Base-by-base conservation (phyloP, 2,329 filamentous ascomycete species). In the Cladosporium cucumerinum region DNA sequence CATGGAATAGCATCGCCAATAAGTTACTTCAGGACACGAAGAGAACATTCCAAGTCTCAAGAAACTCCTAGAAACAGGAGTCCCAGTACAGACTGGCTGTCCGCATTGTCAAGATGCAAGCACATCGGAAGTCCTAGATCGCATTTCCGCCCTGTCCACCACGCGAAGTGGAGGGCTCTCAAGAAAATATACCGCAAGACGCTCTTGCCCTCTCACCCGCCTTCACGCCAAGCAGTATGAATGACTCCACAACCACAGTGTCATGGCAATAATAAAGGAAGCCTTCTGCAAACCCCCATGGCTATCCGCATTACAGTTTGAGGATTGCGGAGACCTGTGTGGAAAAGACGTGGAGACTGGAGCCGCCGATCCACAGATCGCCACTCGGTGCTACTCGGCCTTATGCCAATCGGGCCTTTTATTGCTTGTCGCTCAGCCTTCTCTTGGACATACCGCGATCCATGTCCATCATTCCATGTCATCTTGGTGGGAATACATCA, bases 331-430 rank as follows among this genome's bases (percentile, higher is more conserved):
- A 62, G 60, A 21, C 32, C n/a, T 18, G 59, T 32, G 34, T 54
- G 59, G 30, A 34, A 60, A 54, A 26, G 21, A 25, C 49, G 60
- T 54, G 60, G 60, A 55, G 48, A 32, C 26, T 54, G 51, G 51
- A 54, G 51, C 26, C 51, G 51, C 26, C 14, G 21, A 39, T 12
- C 58, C 58, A 61, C 30, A n/a, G 59, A 61, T 61, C 46, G 59
- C 5, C 49, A 46, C 34, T 62, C 60, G 60, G 60, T 54, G 49
- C 49, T 62, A 62, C 34, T 62, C 60, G 60, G 60, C 25, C 21
- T 43, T 32, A 46, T 55, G n/a, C 30, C n/a, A 43, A 43, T 62
- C 49, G 49, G 60, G 6, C 60, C 60, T 43, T 62, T 28, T 55
- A 46, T 46, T 21, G 16, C 32, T 43, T 43, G 36, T 52, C 30